Conservation (phyloP, 78 protist species). For the Pigoraptor vietnamica region DNA sequence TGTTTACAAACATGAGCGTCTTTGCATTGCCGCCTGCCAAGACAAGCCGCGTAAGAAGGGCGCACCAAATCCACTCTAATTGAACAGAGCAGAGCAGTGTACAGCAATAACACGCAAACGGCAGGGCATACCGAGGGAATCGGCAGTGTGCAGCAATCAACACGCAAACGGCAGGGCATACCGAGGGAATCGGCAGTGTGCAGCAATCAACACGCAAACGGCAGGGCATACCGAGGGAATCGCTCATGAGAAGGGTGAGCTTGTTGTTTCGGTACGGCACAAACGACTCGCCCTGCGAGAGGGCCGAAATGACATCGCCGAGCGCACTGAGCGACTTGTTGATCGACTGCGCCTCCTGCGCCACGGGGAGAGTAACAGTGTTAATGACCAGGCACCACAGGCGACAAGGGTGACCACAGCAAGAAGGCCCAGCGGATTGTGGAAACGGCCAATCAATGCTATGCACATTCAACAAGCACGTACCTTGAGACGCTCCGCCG, state of each 20-base stretch:
- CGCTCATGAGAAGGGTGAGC: constrained; percentile 61
- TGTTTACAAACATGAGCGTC: constrained; percentile 43
- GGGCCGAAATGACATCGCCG: constrained; percentile 65
- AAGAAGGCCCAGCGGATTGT: too few species aligned
- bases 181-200: background rate
- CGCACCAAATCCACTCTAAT: background rate
- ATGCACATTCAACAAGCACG: too few species aligned
- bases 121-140: background rate
- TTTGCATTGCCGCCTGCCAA: constrained; percentile 36
- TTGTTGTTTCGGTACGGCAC: constrained; percentile 90
- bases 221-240: constrained; percentile 24
- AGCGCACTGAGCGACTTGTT: constrained; percentile 69
- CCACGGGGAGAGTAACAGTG: background rate
- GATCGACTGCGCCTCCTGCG: constrained; percentile 66
- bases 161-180: background rate
- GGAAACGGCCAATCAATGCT: too few species aligned
- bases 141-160: background rate
- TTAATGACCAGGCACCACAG: background rate
- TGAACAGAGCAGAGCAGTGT: background rate
- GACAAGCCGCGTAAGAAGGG: too few species aligned
- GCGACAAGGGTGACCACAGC: too few species aligned
- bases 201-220: background rate
- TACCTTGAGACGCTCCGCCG: constrained; percentile 55
- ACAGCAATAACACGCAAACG: background rate
- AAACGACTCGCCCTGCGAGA: background rate